Percentiles rank a stretch among this genome's conserved stretches.
Evolutionary conservation across 306 rosid genomes (phyloP).

Genomic region (Vigna reflexopilosa): DNA sequence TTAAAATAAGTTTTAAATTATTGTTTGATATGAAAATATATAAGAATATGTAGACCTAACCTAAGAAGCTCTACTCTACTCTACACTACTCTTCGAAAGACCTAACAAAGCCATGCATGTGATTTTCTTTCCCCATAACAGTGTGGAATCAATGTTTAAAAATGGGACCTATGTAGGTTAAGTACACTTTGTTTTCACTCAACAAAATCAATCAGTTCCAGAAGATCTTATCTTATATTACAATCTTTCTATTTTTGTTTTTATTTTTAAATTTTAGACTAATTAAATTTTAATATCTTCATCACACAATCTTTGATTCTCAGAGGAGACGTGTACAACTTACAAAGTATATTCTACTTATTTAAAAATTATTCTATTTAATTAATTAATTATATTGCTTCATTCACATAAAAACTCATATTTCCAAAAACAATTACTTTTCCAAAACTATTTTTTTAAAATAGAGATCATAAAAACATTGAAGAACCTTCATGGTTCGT

Average conservation of each 20-base stretch:
- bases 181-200: neutral
- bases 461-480: too few relatives aligned
- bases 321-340: neutral
- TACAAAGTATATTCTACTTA: too few relatives aligned
- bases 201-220: neutral
- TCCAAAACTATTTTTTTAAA: too few relatives aligned
- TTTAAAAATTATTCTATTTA: neutral
- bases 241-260: neutral
- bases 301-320: too few relatives aligned
- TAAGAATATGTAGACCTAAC: neutral
- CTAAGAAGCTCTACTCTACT: neutral
- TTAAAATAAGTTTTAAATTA: neutral
- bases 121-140: neutral
- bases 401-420: too few relatives aligned
- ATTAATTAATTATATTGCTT: too few relatives aligned
- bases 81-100: too few relatives aligned
- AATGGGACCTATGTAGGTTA: neutral
- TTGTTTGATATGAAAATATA: neutral
- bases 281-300: neutral
- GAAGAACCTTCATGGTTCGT: too few relatives aligned
- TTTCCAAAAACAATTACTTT: too few relatives aligned
- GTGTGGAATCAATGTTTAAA: neutral
- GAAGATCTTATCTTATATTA: neutral
- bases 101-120: neutral
- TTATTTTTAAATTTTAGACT: too few relatives aligned